Percentiles rank a stretch among this genome's conserved stretches.
phyloP scores from a whole-genome alignment of 768 basidiomycete genomes.

The Rhodosporidiobolus odoratus region DNA sequence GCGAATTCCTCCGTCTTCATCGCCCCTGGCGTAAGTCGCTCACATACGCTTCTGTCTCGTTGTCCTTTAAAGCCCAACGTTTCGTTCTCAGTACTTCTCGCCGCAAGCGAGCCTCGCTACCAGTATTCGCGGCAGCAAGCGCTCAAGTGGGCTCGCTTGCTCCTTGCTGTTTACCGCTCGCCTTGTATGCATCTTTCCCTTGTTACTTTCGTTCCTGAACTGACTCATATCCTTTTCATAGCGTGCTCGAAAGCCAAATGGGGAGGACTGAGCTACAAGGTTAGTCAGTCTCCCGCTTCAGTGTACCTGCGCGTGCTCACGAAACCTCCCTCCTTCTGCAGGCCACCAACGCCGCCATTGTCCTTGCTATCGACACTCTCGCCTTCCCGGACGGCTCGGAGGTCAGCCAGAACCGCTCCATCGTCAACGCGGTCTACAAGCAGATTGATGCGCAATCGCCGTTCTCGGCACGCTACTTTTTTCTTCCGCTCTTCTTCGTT shows the following conservation, averaged over 20 bases:
- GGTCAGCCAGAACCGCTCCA: conserved; percentile 15
- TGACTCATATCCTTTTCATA: not conserved
- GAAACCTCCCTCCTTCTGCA: no score
- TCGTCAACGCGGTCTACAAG: conserved; percentile 20
- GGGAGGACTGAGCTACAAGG: conserved; percentile 20
- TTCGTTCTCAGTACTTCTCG: conserved; percentile 12
- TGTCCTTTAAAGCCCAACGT: not conserved
- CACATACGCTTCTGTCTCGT: not conserved
- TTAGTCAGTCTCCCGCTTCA: no score
- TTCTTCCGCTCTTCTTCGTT: fast-evolving
- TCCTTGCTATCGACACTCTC: conserved; percentile 30
- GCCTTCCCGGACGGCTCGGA: conserved; percentile 33
- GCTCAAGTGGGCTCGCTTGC: conserved; percentile 19
- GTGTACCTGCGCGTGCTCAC: not conserved
- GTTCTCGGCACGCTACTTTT: not conserved
- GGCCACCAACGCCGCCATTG: conserved; percentile 18
- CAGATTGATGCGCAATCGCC: conserved; percentile 27
- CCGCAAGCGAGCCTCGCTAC: conserved; percentile 8
- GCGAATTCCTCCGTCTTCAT: conserved; percentile 30
- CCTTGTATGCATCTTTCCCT: conserved; percentile 6
- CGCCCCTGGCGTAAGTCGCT: conserved; percentile 28
- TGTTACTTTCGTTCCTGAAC: not conserved
- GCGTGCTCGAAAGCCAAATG: conserved; percentile 6
- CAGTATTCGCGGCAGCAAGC: conserved; percentile 26
- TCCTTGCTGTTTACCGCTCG: conserved; percentile 34